phyloP scores from a whole-genome alignment of 1,284 basidiomycete species.

The Fomitopsis palustris region DNA sequence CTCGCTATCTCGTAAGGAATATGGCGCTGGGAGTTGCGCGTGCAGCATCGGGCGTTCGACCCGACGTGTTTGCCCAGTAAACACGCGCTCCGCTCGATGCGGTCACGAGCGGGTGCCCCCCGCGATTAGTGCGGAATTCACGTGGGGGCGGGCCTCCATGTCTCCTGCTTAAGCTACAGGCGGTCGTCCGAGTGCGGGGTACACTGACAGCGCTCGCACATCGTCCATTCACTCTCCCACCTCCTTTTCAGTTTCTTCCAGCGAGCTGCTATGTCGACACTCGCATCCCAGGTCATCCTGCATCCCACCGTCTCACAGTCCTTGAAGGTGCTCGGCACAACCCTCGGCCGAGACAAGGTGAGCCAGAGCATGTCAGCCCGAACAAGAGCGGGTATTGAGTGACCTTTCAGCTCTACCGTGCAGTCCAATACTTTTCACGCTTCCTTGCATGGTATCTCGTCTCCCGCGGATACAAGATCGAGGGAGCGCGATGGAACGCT shows the following conservation, averaged over 20 bases:
- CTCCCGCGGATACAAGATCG: conserved; percentile 56
- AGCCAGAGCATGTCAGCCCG: not conserved
- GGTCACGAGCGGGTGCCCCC: conserved; percentile 3
- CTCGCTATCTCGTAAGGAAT: too few species aligned
- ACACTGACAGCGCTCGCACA: not conserved
- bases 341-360: conserved; percentile 88
- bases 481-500: conserved; percentile 73
- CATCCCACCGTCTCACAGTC: conserved; percentile 78
- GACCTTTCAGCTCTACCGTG: conserved; percentile 71
- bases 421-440: conserved; percentile 89
- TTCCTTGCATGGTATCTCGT: conserved; percentile 85
- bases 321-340: conserved; percentile 78
- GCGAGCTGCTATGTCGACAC: conserved; percentile 46
- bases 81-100: not conserved
- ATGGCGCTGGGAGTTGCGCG: not conserved
- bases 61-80: not conserved
- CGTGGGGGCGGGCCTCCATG: conserved; percentile 6
- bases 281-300: conserved; percentile 77
- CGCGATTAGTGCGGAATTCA: conserved; percentile 11
- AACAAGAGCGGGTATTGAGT: not conserved
- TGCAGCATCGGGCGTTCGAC: not conserved
- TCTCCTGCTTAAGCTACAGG: not conserved
- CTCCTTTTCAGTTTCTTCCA: conserved; percentile 1
- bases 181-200: not conserved
- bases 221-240: not conserved